phyloP scores from a whole-genome alignment of 257 asterid genomes.

The Anisodus tanguticus region DNA sequence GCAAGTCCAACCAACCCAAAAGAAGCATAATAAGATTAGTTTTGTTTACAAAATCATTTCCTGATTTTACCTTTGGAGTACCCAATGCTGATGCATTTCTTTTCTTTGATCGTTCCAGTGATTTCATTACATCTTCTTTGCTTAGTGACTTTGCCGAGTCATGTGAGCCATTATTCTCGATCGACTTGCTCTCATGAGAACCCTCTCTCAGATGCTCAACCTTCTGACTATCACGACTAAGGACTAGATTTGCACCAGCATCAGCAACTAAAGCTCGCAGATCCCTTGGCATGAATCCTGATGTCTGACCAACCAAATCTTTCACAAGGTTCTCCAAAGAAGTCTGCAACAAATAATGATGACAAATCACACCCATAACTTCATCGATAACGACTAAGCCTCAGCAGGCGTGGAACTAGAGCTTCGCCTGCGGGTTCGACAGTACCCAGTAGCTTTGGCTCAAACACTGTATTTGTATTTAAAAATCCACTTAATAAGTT shows the following conservation, averaged over 20 bases:
- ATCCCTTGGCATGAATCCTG: constrained; percentile 98
- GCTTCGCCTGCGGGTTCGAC: too few relatives aligned
- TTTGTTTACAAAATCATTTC: background rate
- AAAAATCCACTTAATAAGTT: too few relatives aligned
- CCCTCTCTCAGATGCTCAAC: constrained; percentile 42
- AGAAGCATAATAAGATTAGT: constrained; percentile 3
- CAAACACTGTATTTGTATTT: too few relatives aligned
- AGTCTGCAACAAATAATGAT: constrained; percentile 51
- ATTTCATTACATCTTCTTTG: constrained; percentile 78
- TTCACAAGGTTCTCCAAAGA: constrained; percentile 73
- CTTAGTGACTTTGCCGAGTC: constrained; percentile 48
- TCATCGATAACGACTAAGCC: background rate
- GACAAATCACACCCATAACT: background rate
- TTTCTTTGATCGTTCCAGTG: constrained; percentile 88
- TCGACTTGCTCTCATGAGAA: constrained; percentile 44
- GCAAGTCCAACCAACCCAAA: background rate
- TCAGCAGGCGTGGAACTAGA: too few relatives aligned
- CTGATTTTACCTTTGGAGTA: constrained; percentile 82
- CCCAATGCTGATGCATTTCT: constrained; percentile 96
- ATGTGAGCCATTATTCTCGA: constrained; percentile 42
- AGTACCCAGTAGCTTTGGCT: too few relatives aligned
- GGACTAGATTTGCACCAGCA: constrained; percentile 72
- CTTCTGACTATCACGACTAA: constrained; percentile 40
- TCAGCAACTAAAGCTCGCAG: constrained; percentile 85
- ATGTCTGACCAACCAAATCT: constrained; percentile 91